Base-by-base conservation (phyloP, 1,284 basidiomycete species). In the Coniferiporia weirii region DNA sequence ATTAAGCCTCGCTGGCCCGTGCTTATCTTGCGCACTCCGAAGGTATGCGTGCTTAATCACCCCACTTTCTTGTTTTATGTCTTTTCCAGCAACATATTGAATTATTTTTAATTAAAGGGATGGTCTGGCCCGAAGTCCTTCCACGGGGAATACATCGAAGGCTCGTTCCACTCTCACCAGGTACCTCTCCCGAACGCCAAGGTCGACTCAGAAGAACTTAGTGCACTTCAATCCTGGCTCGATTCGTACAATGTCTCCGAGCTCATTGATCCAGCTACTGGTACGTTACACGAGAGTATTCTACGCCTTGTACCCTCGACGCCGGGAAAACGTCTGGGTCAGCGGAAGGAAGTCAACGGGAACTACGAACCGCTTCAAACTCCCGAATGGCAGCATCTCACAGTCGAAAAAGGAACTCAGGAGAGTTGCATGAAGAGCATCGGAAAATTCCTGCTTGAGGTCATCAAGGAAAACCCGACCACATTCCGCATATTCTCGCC, bases 401-500 rank as follows among this genome's bases (percentile, higher is more conserved):
- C 75, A 7, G 76, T 79, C 34, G 67, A 82, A 60, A 80, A 81
- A 62, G 85, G 82, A 7, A 66, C 74, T 2, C 79, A 87, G 61
- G 80, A 80, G 58, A 84, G 87, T 63, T 90, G 89, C 66, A 95
- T 95, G 91, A 85, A 90, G 70, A 79, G 80, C 1, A 75, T 88
- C 20, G 91, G 85, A 13, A 72, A 69, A 36, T 83, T 84, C 62
- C 71, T 91, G 63, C 73, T 76, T 52, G 76, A 79, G 5, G 83
- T 89, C 17, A 75, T 89, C 59, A 75, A 76, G 60, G 66, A 73
- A 61, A 95, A 95, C 70, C 85, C 86, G 1, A 76, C 75, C 27
- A 76, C 79, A 0, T 94, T 95, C 79, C 81, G 93, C 55, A 89
- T 95, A 62, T 95, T 95, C 76, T 92, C 88, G n/a, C 93, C 93